A percentile compares a stretch with the other conserved stretches of the same genome.
Conservation (phyloP, 106 monocot genomes). For the Narthecium ossifragum region DNA sequence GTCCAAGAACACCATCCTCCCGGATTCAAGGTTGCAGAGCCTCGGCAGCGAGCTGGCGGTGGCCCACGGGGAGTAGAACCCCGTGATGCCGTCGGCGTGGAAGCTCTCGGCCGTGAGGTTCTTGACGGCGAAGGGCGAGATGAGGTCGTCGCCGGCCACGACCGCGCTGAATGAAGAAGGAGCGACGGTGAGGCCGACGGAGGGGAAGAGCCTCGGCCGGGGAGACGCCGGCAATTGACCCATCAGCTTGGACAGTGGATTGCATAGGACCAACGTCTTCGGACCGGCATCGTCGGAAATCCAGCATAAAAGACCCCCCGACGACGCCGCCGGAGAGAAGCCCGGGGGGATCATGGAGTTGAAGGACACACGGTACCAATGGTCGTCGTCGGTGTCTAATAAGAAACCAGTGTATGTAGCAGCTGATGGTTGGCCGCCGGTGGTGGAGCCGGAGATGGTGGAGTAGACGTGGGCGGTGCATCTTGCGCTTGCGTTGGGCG, state of each 20-base stretch:
- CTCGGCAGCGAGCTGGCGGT: slow-evolving; percentile 50
- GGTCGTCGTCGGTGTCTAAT: slow-evolving; percentile 24
- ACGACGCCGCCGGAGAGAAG: slow-evolving; percentile 44
- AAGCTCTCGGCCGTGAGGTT: slow-evolving; percentile 81
- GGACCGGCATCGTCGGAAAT: slow-evolving; percentile 31
- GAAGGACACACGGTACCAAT: slow-evolving; percentile 40
- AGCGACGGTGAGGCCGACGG: slow-evolving; percentile 51
- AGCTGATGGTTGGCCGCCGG: too few species aligned
- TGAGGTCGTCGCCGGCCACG: slow-evolving; percentile 83
- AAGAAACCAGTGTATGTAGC: slow-evolving; percentile 19
- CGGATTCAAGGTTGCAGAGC: slow-evolving; percentile 63
- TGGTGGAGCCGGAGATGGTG: background rate
- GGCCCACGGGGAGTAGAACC: slow-evolving; percentile 61
- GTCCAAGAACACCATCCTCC: slow-evolving; percentile 42
- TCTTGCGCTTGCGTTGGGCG: background rate
- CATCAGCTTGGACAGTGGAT: slow-evolving; percentile 45
- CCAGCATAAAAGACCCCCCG: slow-evolving; percentile 41
- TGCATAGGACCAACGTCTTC: slow-evolving; percentile 40
- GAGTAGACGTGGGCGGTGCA: slow-evolving; percentile 8
- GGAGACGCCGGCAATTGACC: slow-evolving; percentile 36
- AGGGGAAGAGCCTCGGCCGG: slow-evolving; percentile 52
- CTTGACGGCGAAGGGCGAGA: slow-evolving; percentile 93
- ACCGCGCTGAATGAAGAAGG: slow-evolving; percentile 44
- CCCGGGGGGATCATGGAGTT: slow-evolving; percentile 19
- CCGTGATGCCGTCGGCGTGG: slow-evolving; percentile 45